Conservation (phyloP, 208 protist genomes). For the Jaenimonas drosophilae region DNA sequence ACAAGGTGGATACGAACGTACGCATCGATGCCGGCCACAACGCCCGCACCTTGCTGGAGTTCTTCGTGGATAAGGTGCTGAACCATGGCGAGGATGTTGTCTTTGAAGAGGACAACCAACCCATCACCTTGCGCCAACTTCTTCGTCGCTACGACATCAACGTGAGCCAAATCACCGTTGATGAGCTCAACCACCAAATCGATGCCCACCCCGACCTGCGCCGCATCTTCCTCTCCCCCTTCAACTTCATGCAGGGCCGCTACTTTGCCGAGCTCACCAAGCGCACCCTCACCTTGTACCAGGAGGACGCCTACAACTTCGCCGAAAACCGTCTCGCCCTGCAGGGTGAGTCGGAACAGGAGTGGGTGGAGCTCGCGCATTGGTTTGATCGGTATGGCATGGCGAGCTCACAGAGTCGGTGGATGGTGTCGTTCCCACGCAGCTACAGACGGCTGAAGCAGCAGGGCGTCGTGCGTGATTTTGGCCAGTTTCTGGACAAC, state of each 20-base stretch:
- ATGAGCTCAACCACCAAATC: slow-evolving; percentile 80
- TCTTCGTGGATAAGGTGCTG: slow-evolving; percentile 84
- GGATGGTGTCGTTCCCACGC: slow-evolving; percentile 95
- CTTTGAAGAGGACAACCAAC: slow-evolving; percentile 61
- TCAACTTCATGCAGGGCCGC: slow-evolving; percentile 89
- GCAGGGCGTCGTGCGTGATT: slow-evolving; percentile 73
- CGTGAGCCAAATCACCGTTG: slow-evolving; percentile 67
- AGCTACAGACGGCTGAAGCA: slow-evolving; percentile 84
- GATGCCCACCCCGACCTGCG: slow-evolving; percentile 53
- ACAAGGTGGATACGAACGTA: slow-evolving; percentile 89
- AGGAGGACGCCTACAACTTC: slow-evolving; percentile 81
- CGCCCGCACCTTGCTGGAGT: slow-evolving; percentile 80
- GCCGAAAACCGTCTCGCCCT: slow-evolving; percentile 80
- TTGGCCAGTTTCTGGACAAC: slow-evolving; percentile 94
- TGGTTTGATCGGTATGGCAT: slow-evolving; percentile 96
- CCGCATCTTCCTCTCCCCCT: slow-evolving; percentile 63
- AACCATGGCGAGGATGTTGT: slow-evolving; percentile 87
- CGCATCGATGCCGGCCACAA: slow-evolving; percentile 83
- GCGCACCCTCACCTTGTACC: slow-evolving; percentile 64
- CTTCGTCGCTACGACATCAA: slow-evolving; percentile 69
- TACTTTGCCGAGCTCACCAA: slow-evolving; percentile 91
- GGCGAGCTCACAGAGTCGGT: slow-evolving; percentile 92
- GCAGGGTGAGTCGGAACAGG: slow-evolving; percentile 59
- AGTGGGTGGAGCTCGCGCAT: slow-evolving; percentile 93
- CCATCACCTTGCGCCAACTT: slow-evolving; percentile 74